Percentiles rank a stretch among this genome's conserved stretches.
These are phyloP conservation scores for Acer negundo DNA, from an alignment of 345 rosid species.

Conservation along the genomic window DNA sequence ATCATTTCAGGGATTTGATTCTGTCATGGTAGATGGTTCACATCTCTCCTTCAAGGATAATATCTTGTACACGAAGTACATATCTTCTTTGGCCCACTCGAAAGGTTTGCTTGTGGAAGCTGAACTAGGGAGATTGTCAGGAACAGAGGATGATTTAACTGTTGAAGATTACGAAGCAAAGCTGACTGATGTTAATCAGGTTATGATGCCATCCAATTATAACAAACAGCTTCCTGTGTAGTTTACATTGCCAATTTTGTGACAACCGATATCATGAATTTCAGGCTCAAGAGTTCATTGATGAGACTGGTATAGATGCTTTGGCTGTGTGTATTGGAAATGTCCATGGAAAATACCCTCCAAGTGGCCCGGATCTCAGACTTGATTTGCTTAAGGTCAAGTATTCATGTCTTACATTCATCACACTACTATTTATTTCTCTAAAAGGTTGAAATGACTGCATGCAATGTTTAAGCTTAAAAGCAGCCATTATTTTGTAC, in stretches of 20 bases:
- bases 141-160: slow-evolving; percentile 96
- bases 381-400: slow-evolving; percentile 82
- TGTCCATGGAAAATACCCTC: slow-evolving; percentile 93
- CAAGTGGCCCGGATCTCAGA: slow-evolving; percentile 83
- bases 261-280: slow-evolving; percentile 20
- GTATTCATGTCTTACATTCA: slow-evolving; percentile 13
- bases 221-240: slow-evolving; percentile 13
- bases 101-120: slow-evolving; percentile 85
- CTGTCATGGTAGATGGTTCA: slow-evolving; percentile 96
- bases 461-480: background rate
- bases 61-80: slow-evolving; percentile 66
- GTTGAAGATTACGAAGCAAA: slow-evolving; percentile 92
- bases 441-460: slow-evolving; percentile 2
- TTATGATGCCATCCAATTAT: slow-evolving; percentile 19
- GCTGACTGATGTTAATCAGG: slow-evolving; percentile 85
- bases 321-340: slow-evolving; percentile 98
- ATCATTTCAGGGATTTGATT: slow-evolving; percentile 74
- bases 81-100: slow-evolving; percentile 67
- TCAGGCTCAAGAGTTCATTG: slow-evolving; percentile 87
- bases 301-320: slow-evolving; percentile 82
- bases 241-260: slow-evolving; percentile 12
- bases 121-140: slow-evolving; percentile 90
- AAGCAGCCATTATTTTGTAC: background rate
- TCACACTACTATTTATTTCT: background rate
- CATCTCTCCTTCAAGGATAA: slow-evolving; percentile 83